These are phyloP conservation scores for Leccinellum albellum DNA, from an alignment of 768 basidiomycete genomes.

Conservation along the genomic window DNA sequence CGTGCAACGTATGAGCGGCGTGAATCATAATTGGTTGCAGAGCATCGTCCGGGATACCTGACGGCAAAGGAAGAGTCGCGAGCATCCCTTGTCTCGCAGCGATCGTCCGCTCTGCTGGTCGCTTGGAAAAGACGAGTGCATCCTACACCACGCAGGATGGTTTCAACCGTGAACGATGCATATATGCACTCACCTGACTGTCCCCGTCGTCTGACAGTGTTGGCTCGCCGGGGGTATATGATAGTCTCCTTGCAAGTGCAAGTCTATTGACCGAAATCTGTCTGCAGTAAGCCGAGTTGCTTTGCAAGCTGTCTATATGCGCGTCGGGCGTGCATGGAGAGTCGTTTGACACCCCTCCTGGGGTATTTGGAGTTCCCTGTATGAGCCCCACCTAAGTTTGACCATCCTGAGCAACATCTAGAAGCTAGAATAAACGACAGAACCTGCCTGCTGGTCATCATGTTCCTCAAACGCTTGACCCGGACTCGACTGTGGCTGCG, in stretches of 20 bases:
- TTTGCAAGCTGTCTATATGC: constrained; percentile 20
- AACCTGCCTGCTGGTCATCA: constrained; percentile 3
- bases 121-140: background rate
- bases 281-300: constrained; percentile 26
- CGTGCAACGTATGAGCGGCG: constrained; percentile 58
- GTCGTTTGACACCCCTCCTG: background rate
- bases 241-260: constrained; percentile 1
- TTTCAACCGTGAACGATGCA: background rate
- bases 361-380: background rate
- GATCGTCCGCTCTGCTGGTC: constrained; percentile 39
- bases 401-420: background rate
- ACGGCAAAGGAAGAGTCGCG: constrained; percentile 59
- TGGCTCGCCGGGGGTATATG: background rate
- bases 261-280: constrained; percentile 10
- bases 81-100: constrained; percentile 54
- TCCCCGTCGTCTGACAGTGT: background rate
- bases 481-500: background rate
- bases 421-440: background rate
- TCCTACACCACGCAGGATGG: background rate
- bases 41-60: constrained; percentile 58
- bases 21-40: constrained; percentile 70
- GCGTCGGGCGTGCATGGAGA: constrained; percentile 20
- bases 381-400: background rate
- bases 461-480: background rate
- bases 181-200: constrained; percentile 21